Evolutionary conservation across 768 basidiomycete species (phyloP).

Genomic region (Mycena latifolia): DNA sequence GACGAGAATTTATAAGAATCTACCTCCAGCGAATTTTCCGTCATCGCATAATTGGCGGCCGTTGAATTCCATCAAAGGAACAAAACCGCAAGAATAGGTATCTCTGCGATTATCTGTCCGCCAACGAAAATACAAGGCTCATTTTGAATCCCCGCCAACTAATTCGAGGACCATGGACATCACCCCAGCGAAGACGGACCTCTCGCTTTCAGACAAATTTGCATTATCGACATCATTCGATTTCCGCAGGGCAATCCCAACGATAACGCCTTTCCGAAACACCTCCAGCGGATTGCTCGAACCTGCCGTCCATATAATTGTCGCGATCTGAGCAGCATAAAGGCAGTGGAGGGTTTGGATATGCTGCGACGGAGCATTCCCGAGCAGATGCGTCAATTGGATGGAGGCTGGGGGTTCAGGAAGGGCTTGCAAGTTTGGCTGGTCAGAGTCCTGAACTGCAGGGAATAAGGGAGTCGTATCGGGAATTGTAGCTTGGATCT

Average conservation of each 20-base stretch:
- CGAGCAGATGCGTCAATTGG: constrained; percentile 82
- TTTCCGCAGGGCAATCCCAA: constrained; percentile 78
- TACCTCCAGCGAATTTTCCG: too few species aligned
- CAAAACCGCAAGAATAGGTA: too few species aligned
- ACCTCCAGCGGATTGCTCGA: constrained; percentile 53
- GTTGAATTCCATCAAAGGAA: too few species aligned
- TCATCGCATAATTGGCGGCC: too few species aligned
- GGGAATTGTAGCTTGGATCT: constrained; percentile 89
- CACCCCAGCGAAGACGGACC: constrained; percentile 59
- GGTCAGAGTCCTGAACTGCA: constrained; percentile 48
- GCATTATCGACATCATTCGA: constrained; percentile 42
- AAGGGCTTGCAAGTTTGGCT: constrained; percentile 52
- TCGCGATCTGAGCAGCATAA: constrained; percentile 90
- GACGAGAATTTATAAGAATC: too few species aligned
- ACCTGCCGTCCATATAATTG: constrained; percentile 78
- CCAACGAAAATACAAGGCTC: not conserved
- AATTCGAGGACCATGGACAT: constrained; percentile 60
- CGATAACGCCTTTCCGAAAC: constrained; percentile 71
- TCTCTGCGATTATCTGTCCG: not conserved
- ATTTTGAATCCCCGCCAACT: constrained; percentile 35
- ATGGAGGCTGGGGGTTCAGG: constrained; percentile 80
- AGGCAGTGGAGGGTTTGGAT: constrained; percentile 80
- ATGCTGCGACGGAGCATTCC: constrained; percentile 76
- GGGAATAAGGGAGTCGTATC: constrained; percentile 66
- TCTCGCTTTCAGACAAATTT: constrained; percentile 54